These are phyloP conservation scores for Agapanthus africanus DNA, from an alignment of 106 monocot species.

Conservation along the genomic window DNA sequence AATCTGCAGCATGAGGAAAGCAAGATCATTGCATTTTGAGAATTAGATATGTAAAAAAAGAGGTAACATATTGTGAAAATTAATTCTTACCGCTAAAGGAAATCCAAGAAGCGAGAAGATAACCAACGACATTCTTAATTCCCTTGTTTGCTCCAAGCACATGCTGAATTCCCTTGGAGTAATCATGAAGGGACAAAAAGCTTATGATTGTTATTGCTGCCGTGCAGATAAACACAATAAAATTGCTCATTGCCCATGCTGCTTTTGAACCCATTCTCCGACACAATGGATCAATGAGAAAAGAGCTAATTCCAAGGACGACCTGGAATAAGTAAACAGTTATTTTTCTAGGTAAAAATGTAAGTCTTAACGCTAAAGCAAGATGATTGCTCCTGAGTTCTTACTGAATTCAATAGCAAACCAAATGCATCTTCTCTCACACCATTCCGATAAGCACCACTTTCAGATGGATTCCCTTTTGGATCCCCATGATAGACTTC, in stretches of 20 bases:
- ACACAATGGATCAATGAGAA: conserved; percentile 85
- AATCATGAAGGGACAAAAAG: conserved; percentile 36
- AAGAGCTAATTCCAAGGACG: conserved; percentile 83
- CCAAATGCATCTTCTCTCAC: conserved; percentile 99
- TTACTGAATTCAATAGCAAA: conserved; percentile 98
- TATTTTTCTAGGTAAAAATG: not conserved
- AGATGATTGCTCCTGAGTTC: conserved; percentile 37
- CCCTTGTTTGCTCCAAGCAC: conserved; percentile 37
- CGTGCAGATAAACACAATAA: conserved; percentile 89
- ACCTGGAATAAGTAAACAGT: conserved; percentile 38
- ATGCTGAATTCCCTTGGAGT: conserved; percentile 41
- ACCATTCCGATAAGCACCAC: conserved; percentile 58
- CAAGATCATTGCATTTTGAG: too few relatives aligned
- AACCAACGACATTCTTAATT: conserved; percentile 51
- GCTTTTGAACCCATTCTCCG: conserved; percentile 58
- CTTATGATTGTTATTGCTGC: conserved; percentile 67
- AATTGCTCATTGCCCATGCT: conserved; percentile 93
- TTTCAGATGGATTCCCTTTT: conserved; percentile 43
- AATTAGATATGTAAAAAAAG: not conserved
- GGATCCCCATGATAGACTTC: conserved; percentile 98
- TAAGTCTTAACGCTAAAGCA: not conserved
- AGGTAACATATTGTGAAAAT: not conserved
- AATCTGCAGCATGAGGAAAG: conserved; percentile 42
- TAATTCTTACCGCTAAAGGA: conserved; percentile 79
- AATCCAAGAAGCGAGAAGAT: conserved; percentile 90